Evolutionary conservation across 345 rosid species (phyloP), one percentile per base, ranked within the genome.

Genomic region (Boechera stricta): DNA sequence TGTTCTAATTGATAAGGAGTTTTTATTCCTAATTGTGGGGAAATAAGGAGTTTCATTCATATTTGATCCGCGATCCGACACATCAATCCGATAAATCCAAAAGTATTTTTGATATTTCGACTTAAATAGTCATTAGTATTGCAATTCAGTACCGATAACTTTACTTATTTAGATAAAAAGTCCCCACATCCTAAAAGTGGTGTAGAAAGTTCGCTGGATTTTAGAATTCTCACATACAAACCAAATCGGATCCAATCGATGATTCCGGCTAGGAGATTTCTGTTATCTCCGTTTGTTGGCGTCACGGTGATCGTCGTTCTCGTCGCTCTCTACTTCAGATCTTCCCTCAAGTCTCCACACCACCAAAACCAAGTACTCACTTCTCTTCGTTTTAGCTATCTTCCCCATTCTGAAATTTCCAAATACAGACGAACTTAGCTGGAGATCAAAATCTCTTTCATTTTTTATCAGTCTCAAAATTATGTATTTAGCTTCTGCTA

Each of bases 281-380:
- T 71, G 47, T 10, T 66, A 31, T 85, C 90, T 73, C 83, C 88
- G n/a, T 69, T 76, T 33, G 44, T 82, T 0, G 86, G 79, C 24
- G 54, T 87, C 28, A 72, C 94, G 18, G 56, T 83, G 59, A 70
- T 84, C 26, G 86, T 82, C 24, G 62, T 86, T 75, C 51, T 89
- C 39, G 24, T 85, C 5, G 90, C 95, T 24, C 35, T 89, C 57
- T 58, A 80, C 66, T 45, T 81, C 69, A 88, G 82, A 81, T 83
- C 74, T 75, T 73, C 82, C 32, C 67, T 77, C 69, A 82, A 80
- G 55, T 44, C 73, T 60, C 66, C 69, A 53, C 74, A 84, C 47
- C 69, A 68, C 18, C 83, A 87, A 89, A 67, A 68, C 28, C 85
- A 87, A 89, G 90, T 86, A 63, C 48, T 36, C 73, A 38, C 64